Percentiles rank a stretch among this genome's conserved stretches.
phyloP scores from a whole-genome alignment of 495 filamentous ascomycete genomes.

The Penicillium soppii region DNA sequence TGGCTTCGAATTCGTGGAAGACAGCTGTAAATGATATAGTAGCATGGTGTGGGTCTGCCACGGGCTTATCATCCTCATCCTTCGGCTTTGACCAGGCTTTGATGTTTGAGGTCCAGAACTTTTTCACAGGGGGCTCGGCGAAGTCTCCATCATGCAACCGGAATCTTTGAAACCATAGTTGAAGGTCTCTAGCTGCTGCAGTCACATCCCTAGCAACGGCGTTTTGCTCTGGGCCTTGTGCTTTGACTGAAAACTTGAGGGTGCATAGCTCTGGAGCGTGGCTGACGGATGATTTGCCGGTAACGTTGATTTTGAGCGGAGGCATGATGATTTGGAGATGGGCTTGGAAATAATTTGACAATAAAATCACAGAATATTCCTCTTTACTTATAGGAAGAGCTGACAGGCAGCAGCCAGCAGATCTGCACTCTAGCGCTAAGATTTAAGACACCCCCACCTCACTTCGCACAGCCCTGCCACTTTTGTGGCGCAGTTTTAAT shows the following conservation, averaged over 20 bases:
- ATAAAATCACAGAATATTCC: too few species aligned
- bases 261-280: conserved; percentile 16
- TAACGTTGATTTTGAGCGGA: conserved; percentile 19
- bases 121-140: conserved; percentile 14
- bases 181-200: conserved; percentile 9
- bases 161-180: conserved; percentile 9
- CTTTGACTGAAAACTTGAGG: conserved; percentile 13
- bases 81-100: conserved; percentile 9
- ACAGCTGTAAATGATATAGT: conserved; percentile 5
- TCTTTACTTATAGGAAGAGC: too few species aligned
- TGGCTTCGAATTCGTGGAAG: conserved; percentile 17
- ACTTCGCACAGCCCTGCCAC: too few species aligned
- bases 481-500: too few species aligned
- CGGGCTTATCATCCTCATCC: conserved; percentile 5
- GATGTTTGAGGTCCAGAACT: conserved; percentile 14
- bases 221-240: conserved; percentile 12
- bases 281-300: conserved; percentile 15
- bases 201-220: conserved; percentile 17
- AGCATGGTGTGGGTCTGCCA: conserved; percentile 10
- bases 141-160: background rate
- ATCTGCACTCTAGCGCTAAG: too few species aligned
- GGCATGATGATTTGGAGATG: conserved; percentile 13
- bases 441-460: too few species aligned
- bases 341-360: too few species aligned
- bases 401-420: too few species aligned